Evolutionary conservation across 228 moss, liverwort and hornwort genomes (phyloP), one percentile per base, ranked within the genome.

Genomic region (Sphagnum fallax): DNA sequence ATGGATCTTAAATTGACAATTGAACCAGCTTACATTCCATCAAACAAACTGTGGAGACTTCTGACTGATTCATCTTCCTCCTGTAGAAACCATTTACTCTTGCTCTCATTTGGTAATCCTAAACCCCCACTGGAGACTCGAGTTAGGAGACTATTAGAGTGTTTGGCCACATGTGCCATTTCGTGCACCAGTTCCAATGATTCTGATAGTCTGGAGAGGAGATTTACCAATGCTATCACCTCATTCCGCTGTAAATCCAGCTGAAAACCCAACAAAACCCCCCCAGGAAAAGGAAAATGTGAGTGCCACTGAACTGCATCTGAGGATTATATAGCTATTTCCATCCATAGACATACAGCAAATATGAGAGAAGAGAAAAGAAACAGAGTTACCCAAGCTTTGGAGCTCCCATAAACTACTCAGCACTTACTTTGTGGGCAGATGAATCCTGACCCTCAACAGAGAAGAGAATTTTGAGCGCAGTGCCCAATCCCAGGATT

Each of bases 11-110:
- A 32, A 32, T 32, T 32, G 32, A 32, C 32, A 32, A 32, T 32
- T 32, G 32, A 32, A 32, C 32, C 32, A 32, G 32, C 32, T 32
- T 32, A 32, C 32, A 32, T 32, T 32, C 32, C 32, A 2, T 32
- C 55, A 68, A 87, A 87, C 75, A 87, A 83, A 78, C 87, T 87
- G 47, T 69, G 52, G 63, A 87, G 86, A 64, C 83, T 86, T 70
- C 10, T 76, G 0, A 75, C 78, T 74, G 80, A 75, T 55, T 72
- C 73, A 64, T 78, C 69, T 10, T 66, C 76, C 55, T 78, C 87
- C 71, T 83, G 83, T 51, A 83, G 77, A 60, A 83, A 87, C 87
- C 83, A 87, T 55, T 73, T 32, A 15, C 74, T 70, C 81, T 83
- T 83, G 63, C 74, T 83, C 74, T 80, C 70, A 48, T 74, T 80